Percentiles rank a stretch among this genome's conserved stretches.
Conservation (phyloP, 495 filamentous ascomycete genomes). For the Aspergillus nanangensis region DNA sequence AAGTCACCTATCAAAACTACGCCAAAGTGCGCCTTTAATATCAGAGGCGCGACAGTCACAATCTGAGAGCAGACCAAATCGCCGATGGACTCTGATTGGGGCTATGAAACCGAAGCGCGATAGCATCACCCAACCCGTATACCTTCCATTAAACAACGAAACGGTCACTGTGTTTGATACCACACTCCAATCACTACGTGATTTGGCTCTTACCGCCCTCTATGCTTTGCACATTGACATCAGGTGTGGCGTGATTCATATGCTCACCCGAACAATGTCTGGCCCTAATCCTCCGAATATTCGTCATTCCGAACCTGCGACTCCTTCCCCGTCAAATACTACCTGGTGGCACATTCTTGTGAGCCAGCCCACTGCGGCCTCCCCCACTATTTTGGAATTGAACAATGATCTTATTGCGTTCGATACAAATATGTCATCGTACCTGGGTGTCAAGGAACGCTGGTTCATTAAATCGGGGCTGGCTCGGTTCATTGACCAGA, state of each 20-base stretch:
- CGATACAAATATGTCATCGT: constrained; percentile 70
- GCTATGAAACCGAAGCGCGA: constrained; percentile 54
- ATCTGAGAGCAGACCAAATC: constrained; percentile 37
- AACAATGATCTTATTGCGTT: constrained; percentile 78
- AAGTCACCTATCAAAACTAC: constrained; percentile 67
- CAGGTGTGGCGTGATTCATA: constrained; percentile 73
- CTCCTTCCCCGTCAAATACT: constrained; percentile 49
- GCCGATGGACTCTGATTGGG: constrained; percentile 77
- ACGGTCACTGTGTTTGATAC: constrained; percentile 81
- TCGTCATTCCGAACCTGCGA: constrained; percentile 34
- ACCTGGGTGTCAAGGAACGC: constrained; percentile 56
- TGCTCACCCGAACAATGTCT: constrained; percentile 45
- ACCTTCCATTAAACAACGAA: constrained; percentile 84
- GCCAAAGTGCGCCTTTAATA: constrained; percentile 41
- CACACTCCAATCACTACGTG: constrained; percentile 72
- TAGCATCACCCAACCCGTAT: constrained; percentile 55
- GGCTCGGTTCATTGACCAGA: constrained; percentile 62
- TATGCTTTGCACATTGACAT: constrained; percentile 84
- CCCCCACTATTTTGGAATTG: constrained; percentile 68
- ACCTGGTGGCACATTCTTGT: constrained; percentile 69
- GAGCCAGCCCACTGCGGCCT: constrained; percentile 72
- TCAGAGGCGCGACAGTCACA: constrained; percentile 35
- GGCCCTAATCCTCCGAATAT: constrained; percentile 36
- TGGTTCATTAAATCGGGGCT: constrained; percentile 73
- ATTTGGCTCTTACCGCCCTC: constrained; percentile 70